These are phyloP conservation scores for Comarum palustre DNA, from an alignment of 306 rosid genomes.

Conservation along the genomic window DNA sequence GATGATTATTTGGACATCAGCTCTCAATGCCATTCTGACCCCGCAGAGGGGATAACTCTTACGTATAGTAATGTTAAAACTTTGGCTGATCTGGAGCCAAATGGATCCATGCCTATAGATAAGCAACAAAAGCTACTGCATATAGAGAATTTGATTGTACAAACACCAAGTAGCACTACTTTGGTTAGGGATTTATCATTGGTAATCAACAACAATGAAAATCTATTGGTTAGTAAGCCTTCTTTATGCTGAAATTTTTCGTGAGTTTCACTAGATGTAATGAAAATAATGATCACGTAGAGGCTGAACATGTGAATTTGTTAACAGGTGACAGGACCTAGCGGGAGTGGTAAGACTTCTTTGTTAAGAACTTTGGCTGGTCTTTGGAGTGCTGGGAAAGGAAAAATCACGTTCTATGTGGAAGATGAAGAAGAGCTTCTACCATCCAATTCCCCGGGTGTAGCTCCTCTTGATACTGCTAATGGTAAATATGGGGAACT, in stretches of 20 bases:
- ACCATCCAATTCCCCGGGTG: conserved; percentile 38
- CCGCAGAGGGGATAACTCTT: conserved; percentile 55
- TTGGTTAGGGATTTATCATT: conserved; percentile 68
- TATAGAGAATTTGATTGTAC: conserved; percentile 66
- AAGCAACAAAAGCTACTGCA: conserved; percentile 52
- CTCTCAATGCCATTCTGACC: conserved; percentile 43
- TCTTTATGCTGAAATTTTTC: background rate
- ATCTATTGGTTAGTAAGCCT: conserved; percentile 61
- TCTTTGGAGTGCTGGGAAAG: conserved; percentile 83
- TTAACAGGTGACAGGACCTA: conserved; percentile 81
- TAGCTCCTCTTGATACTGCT: conserved; percentile 26
- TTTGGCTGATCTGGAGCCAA: conserved; percentile 49
- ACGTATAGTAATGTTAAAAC: conserved; percentile 41
- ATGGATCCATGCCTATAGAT: conserved; percentile 60
- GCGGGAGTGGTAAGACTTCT: conserved; percentile 93
- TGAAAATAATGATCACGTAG: background rate
- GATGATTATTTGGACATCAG: conserved; percentile 71
- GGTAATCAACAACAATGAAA: conserved; percentile 56
- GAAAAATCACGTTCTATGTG: conserved; percentile 62
- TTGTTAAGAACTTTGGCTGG: conserved; percentile 92
- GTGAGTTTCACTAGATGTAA: background rate
- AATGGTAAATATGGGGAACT: conserved; percentile 24
- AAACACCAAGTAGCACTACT: conserved; percentile 63
- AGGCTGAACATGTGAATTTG: conserved; percentile 16
- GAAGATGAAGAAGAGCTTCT: conserved; percentile 41